These are phyloP conservation scores for Cryptococcus depauperatus DNA, from an alignment of 1,284 basidiomycete genomes.

Conservation along the genomic window DNA sequence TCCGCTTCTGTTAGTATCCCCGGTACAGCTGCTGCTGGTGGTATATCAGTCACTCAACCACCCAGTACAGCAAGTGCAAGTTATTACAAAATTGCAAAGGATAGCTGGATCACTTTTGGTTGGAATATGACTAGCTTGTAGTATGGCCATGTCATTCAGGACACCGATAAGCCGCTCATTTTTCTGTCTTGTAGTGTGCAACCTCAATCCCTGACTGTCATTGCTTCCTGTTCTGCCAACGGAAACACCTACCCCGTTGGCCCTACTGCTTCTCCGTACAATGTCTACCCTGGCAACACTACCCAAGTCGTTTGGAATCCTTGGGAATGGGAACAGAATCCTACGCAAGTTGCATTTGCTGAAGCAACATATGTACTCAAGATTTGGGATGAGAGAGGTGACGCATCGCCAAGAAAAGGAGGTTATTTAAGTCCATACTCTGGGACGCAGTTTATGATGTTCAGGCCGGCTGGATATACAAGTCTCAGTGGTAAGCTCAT, in stretches of 20 bases:
- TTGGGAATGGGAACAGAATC: conserved; percentile 60
- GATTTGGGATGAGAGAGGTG: conserved; percentile 71
- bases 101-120: conserved; percentile 72
- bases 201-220: conserved; percentile 67
- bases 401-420: conserved; percentile 52
- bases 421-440: conserved; percentile 66
- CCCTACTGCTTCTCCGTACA: conserved; percentile 53
- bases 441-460: conserved; percentile 70
- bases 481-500: conserved; percentile 59
- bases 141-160: conserved; percentile 24
- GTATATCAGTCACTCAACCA: conserved; percentile 52
- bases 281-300: conserved; percentile 59
- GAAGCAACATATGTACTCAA: conserved; percentile 66
- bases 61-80: conserved; percentile 63
- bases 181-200: conserved; percentile 43
- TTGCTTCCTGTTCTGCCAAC: conserved; percentile 67
- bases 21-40: conserved; percentile 40
- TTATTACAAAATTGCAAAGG: conserved; percentile 77
- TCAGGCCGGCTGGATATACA: conserved; percentile 70
- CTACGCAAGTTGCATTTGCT: conserved; percentile 60
- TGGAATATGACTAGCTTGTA: conserved; percentile 78
- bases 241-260: conserved; percentile 82
- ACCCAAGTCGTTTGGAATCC: conserved; percentile 73
- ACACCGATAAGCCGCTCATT: neutral
- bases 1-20: conserved; percentile 35